Conservation (phyloP, 768 basidiomycete genomes). For the Saitozyma sp. region DNA sequence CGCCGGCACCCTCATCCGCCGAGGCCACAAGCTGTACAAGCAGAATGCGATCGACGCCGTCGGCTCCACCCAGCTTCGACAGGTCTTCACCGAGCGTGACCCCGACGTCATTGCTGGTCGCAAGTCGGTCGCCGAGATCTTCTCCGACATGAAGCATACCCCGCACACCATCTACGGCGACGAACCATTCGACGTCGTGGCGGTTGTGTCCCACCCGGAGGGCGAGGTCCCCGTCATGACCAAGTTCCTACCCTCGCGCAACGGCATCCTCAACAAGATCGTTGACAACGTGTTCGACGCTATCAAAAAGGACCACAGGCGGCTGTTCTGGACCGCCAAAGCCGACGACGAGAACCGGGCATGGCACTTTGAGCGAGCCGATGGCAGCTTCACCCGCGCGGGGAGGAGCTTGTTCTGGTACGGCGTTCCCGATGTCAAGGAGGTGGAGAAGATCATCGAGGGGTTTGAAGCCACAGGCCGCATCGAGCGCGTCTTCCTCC, state of each 20-base stretch:
- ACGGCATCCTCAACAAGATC: slow-evolving; percentile 88
- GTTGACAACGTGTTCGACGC: slow-evolving; percentile 96
- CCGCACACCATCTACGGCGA: slow-evolving; percentile 98
- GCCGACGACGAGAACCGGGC: slow-evolving; percentile 93
- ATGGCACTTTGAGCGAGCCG: slow-evolving; percentile 98
- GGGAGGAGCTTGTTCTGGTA: slow-evolving; percentile 98
- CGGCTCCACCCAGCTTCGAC: slow-evolving; percentile 90
- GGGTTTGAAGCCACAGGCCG: slow-evolving; percentile 65
- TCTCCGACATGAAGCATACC: slow-evolving; percentile 74
- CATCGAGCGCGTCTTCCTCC: slow-evolving; percentile 85
- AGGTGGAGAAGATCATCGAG: slow-evolving; percentile 83
- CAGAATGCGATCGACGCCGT: slow-evolving; percentile 75
- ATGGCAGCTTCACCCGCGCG: slow-evolving; percentile 93
- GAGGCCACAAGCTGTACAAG: slow-evolving; percentile 97
- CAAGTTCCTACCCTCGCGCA: slow-evolving; percentile 83
- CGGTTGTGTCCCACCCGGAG: slow-evolving; percentile 86
- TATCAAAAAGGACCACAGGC: slow-evolving; percentile 91
- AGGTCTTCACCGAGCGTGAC: slow-evolving; percentile 92
- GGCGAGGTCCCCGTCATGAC: slow-evolving; percentile 86
- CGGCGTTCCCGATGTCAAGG: slow-evolving; percentile 83
- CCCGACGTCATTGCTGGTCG: slow-evolving; percentile 80
- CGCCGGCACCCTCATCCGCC: slow-evolving; percentile 94
- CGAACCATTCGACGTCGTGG: slow-evolving; percentile 92
- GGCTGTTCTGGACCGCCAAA: slow-evolving; percentile 96
- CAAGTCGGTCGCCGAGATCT: slow-evolving; percentile 81